Evolutionary conservation across 2,329 filamentous ascomycete species (phyloP).

Genomic region (Podosphaera xanthii): DNA sequence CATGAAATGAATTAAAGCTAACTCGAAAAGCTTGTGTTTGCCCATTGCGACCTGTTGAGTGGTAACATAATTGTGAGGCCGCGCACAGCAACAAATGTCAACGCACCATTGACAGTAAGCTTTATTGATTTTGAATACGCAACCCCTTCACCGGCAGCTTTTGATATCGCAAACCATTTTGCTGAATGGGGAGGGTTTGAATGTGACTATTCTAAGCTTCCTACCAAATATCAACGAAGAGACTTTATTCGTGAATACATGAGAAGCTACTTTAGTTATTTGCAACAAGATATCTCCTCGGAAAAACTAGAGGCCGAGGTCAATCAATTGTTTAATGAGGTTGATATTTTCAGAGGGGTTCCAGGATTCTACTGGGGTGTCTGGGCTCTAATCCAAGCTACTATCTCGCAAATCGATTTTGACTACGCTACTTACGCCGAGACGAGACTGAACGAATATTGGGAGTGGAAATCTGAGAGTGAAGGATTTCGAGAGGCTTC

Average conservation of each 20-base stretch:
- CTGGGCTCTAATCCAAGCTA: constrained; percentile 86
- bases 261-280: constrained; percentile 40
- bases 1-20: constrained; percentile 7
- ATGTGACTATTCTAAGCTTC: constrained; percentile 70
- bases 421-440: constrained; percentile 89
- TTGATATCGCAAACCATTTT: constrained; percentile 95
- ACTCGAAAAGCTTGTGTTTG: constrained; percentile 51
- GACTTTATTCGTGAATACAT: constrained; percentile 74
- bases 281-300: constrained; percentile 18
- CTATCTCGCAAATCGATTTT: constrained; percentile 87
- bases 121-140: constrained; percentile 99
- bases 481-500: constrained; percentile 34
- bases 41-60: constrained; percentile 86
- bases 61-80: constrained; percentile 83
- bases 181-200: constrained; percentile 96
- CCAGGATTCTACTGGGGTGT: constrained; percentile 86
- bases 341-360: constrained; percentile 70
- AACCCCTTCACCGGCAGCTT: constrained; percentile 78
- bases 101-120: constrained; percentile 30
- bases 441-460: constrained; percentile 69
- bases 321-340: constrained; percentile 49
- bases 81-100: constrained; percentile 15
- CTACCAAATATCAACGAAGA: constrained; percentile 51
- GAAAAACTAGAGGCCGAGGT: constrained; percentile 36
- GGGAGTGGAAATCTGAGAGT: constrained; percentile 62